Conservation (phyloP, 805 yeast genomes). For the Ogataea paradorogensis region DNA sequence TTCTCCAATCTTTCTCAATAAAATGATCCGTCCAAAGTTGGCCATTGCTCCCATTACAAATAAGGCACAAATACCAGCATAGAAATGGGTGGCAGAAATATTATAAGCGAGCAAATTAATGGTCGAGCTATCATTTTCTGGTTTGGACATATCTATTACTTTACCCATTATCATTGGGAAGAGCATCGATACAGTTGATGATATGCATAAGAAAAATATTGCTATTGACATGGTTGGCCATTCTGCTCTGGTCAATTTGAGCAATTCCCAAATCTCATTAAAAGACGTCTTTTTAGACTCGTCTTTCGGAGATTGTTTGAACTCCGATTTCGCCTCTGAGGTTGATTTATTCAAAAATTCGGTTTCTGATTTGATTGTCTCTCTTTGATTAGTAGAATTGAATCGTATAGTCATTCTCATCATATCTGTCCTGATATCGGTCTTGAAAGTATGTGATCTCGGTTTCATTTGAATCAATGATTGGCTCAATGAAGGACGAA, state of each 20-base stretch:
- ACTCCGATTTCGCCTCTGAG: not conserved
- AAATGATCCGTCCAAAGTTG: constrained; percentile 75
- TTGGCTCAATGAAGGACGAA: not conserved
- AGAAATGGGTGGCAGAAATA: constrained; percentile 60
- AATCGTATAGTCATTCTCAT: no score
- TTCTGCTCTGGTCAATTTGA: constrained; percentile 58
- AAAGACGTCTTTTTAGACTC: constrained; percentile 21
- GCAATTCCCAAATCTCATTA: constrained; percentile 45
- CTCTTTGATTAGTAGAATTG: no score
- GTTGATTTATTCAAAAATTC: no score
- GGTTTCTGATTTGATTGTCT: no score
- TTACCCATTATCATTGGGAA: constrained; percentile 85
- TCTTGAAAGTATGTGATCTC: no score
- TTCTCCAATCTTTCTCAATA: constrained; percentile 80
- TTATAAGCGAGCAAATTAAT: constrained; percentile 44
- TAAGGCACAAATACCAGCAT: constrained; percentile 54
- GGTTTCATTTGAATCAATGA: not conserved
- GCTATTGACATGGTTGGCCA: constrained; percentile 56
- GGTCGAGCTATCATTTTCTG: constrained; percentile 17
- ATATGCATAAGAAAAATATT: constrained; percentile 55
- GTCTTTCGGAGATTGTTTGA: not conserved
- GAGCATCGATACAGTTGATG: constrained; percentile 78
- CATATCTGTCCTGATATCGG: no score
- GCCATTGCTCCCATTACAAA: constrained; percentile 75
- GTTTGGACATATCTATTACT: constrained; percentile 67